phyloP scores from a whole-genome alignment of 75 land plant genomes.

The Sequoia sempervirens region DNA sequence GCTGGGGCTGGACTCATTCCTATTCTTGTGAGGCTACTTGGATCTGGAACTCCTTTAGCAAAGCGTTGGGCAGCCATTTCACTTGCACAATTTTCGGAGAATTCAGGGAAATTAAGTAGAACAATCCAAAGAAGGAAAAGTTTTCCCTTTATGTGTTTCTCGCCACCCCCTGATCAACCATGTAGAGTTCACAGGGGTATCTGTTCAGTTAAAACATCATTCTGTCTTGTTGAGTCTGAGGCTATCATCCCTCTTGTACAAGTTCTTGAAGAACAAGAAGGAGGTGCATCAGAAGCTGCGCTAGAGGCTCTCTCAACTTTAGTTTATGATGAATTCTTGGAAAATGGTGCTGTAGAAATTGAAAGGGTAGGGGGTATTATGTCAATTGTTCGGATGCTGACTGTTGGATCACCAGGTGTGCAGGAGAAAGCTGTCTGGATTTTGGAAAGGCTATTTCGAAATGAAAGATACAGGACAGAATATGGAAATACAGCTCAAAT shows the following conservation, averaged over 20 bases:
- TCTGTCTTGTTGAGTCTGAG: constrained; percentile 61
- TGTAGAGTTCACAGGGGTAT: constrained; percentile 54
- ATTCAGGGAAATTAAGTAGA: constrained; percentile 26
- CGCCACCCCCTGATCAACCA: constrained; percentile 22
- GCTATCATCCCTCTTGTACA: constrained; percentile 57
- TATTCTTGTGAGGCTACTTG: constrained; percentile 37
- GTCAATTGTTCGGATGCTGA: constrained; percentile 41
- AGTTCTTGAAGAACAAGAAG: constrained; percentile 37
- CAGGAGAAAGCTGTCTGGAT: constrained; percentile 50
- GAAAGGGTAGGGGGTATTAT: constrained; percentile 47
- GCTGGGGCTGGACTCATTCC: constrained; percentile 49
- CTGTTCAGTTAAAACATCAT: constrained; percentile 45
- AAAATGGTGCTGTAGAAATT: constrained; percentile 48
- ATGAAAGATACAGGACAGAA: constrained; percentile 36
- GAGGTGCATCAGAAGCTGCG: constrained; percentile 47
- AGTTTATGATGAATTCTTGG: constrained; percentile 39
- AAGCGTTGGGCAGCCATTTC: constrained; percentile 53
- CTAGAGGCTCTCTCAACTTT: constrained; percentile 53
- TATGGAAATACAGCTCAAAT: constrained; percentile 55
- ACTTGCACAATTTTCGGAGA: constrained; percentile 50
- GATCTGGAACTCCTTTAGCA: constrained; percentile 36
- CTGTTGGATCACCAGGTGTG: constrained; percentile 24
- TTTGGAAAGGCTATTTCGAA: constrained; percentile 58
- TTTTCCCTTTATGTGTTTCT: constrained; percentile 26
- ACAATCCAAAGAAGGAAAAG: constrained; percentile 11